Evolutionary conservation across 148 eudicot species (phyloP).

Genomic region (Linanthus parryae): DNA sequence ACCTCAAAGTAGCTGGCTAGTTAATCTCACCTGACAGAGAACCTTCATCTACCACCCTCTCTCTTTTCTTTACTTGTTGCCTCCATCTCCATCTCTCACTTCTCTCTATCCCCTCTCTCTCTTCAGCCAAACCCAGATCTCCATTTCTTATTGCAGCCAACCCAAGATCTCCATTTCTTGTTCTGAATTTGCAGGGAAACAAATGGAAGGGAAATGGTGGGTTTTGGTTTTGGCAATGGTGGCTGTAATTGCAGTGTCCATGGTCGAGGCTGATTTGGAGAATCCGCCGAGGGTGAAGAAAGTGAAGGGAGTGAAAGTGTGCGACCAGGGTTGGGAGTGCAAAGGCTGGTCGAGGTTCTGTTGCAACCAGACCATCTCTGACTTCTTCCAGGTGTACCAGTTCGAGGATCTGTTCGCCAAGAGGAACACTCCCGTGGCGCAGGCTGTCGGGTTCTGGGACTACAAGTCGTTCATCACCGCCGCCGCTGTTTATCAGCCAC

Average conservation of each 20-base stretch:
- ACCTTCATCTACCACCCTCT: constrained; percentile 11
- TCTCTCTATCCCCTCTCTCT: neutral
- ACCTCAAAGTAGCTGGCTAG: neutral
- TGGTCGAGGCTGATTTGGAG: constrained; percentile 12
- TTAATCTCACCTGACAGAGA: constrained; percentile 5
- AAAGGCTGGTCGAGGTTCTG: constrained; percentile 38
- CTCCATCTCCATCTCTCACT: constrained; percentile 5
- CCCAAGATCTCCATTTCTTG: too few relatives aligned
- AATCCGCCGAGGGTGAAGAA: constrained; percentile 31
- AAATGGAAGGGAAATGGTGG: constrained; percentile 3
- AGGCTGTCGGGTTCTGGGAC: constrained; percentile 88
- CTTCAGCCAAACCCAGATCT: neutral
- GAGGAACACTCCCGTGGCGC: constrained; percentile 60
- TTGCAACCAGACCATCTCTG: constrained; percentile 67
- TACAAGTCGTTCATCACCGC: constrained; percentile 59
- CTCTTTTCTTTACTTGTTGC: neutral
- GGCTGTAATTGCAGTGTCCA: constrained; percentile 4
- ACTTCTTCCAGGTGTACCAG: constrained; percentile 55
- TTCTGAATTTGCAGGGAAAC: neutral
- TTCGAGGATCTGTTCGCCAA: constrained; percentile 70
- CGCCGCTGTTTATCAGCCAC: constrained; percentile 40
- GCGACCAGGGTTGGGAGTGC: constrained; percentile 70
- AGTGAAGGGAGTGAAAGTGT: constrained; percentile 54
- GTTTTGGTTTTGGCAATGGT: neutral
- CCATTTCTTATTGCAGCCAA: neutral